Conservation (phyloP, 345 rosid species). For the Crucihimalaya himalaica region DNA sequence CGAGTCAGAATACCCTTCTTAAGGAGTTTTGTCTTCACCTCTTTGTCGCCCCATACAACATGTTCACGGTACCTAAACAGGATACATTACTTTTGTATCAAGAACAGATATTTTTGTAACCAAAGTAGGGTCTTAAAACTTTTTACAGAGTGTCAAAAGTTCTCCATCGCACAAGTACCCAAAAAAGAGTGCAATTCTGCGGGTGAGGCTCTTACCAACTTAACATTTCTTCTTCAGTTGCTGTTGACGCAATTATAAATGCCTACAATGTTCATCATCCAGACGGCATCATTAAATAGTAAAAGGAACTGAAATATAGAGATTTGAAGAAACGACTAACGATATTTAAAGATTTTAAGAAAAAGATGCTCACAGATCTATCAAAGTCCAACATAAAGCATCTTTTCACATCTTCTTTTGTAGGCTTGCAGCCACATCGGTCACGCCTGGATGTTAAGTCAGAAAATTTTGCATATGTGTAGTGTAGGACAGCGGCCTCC, state of each 20-base stretch:
- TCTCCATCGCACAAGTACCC: background rate
- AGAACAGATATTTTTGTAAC: background rate
- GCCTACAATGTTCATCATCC: conserved; percentile 60
- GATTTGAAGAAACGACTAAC: background rate
- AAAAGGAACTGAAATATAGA: background rate
- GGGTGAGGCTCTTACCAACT: conserved; percentile 61
- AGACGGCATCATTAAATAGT: background rate
- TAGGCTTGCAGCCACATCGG: conserved; percentile 97
- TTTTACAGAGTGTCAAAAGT: conserved; percentile 12
- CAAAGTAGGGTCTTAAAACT: background rate
- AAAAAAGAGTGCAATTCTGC: background rate
- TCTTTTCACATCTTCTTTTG: conserved; percentile 93
- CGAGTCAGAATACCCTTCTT: conserved; percentile 85
- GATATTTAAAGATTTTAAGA: background rate
- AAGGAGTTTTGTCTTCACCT: conserved; percentile 67
- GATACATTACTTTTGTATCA: conserved; percentile 4
- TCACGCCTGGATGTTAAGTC: conserved; percentile 94
- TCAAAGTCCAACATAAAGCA: conserved; percentile 98
- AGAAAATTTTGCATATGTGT: conserved; percentile 88
- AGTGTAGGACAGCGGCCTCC: conserved; percentile 94
- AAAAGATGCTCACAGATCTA: conserved; percentile 68
- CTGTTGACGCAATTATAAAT: conserved; percentile 94
- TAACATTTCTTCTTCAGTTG: conserved; percentile 89
- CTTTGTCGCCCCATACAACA: conserved; percentile 89
- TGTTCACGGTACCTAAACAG: conserved; percentile 78